phyloP scores from a whole-genome alignment of 164 flowering plant species.

The Magnolia changhungtana region DNA sequence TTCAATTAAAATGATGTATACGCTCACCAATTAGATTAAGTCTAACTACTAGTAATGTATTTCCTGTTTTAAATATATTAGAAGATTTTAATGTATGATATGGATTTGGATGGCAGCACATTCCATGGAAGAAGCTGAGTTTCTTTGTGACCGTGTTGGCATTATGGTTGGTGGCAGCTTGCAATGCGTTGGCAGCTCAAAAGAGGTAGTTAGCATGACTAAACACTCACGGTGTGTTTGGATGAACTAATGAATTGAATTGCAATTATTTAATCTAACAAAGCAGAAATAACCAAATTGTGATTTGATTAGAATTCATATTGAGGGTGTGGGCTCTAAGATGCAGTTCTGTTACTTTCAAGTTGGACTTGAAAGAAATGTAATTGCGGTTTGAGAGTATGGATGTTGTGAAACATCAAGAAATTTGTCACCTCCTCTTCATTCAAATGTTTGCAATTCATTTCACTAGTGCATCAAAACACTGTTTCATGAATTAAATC shows the following conservation, averaged over 20 bases:
- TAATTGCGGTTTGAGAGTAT: too few relatives aligned
- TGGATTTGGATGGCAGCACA: conserved; percentile 12
- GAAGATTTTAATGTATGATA: not conserved
- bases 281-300: not conserved
- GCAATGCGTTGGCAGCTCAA: conserved; percentile 36
- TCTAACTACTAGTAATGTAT: too few relatives aligned
- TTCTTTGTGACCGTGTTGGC: conserved; percentile 38
- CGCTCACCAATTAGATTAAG: too few relatives aligned
- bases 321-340: not conserved
- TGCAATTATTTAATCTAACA: not conserved
- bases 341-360: not conserved
- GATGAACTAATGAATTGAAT: not conserved
- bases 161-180: conserved; percentile 34
- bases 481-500: too few relatives aligned
- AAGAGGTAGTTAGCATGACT: conserved; percentile 25
- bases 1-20: too few relatives aligned
- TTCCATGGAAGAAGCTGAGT: conserved; percentile 47
- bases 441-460: too few relatives aligned
- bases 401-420: too few relatives aligned
- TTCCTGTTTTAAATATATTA: not conserved
- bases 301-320: not conserved
- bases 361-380: not conserved
- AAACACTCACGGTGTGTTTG: too few relatives aligned
- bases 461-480: too few relatives aligned
- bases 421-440: too few relatives aligned